Base-by-base conservation (phyloP, 768 basidiomycete species). In the Phaeotremella fagi region DNA sequence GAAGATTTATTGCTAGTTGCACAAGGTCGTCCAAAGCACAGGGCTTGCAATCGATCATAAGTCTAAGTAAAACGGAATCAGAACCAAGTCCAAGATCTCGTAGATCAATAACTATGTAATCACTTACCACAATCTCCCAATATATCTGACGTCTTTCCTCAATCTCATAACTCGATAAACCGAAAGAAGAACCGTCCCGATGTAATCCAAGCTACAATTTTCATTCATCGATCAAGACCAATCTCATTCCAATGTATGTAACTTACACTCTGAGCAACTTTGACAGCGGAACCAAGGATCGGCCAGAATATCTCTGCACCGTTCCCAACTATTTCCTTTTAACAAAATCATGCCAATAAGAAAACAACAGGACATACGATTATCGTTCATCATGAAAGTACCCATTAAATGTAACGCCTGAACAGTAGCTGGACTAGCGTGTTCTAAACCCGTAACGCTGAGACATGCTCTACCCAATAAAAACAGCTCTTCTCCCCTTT, bases 261-360 rank as follows among this genome's bases (percentile, higher is more conserved):
- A 57, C 62, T 43, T 41, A 70, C 65, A 22, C 65, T 61, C 28
- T 67, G 66, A 2, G 66, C 65, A 3, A 65, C 54, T 23, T 72
- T 70, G 49, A 66, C 53, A 14, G 67, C 66, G 3, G 59, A 60
- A 4, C 73, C 73, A 12, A 74, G 54, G 26, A 74, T 67, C 3
- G 71, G 73, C 73, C 73, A 74, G 45, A 62, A 71, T 0, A 61
- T 55, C 50, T 72, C 70, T 3, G 66, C 63, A 16, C 71, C 71
- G 36, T 67, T 66, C 9, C 59, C 63, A 23, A 57, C 68, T 70
- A n/a, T n/a, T n/a, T n/a, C n/a, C n/a, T n/a, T n/a, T n/a, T n/a
- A 27, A 12, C 1, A 14, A 14, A 20, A 49, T 1, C 22, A 35
- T 25, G 45, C 61, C 33, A 61, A 38, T 52, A 50, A 15, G 45